These are phyloP conservation scores for Hyaloperonospora brassicae DNA, from an alignment of 352 stramenopile species.

Conservation along the genomic window DNA sequence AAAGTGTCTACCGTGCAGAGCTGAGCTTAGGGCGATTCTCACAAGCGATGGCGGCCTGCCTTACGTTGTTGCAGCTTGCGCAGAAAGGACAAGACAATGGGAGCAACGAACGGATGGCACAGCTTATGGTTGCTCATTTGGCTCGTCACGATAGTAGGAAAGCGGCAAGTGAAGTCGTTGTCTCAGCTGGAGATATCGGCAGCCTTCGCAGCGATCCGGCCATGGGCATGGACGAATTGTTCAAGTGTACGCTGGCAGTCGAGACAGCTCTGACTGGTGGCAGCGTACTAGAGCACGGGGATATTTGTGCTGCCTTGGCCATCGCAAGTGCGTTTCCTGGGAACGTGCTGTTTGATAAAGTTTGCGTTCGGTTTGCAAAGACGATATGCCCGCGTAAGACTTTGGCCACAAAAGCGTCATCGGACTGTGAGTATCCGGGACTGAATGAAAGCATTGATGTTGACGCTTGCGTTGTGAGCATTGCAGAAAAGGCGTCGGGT, in stretches of 20 bases:
- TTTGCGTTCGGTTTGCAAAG: constrained; percentile 38
- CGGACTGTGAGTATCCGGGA: constrained; percentile 1
- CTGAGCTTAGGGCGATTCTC: constrained; percentile 43
- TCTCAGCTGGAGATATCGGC: constrained; percentile 1
- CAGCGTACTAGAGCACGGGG: constrained; percentile 38
- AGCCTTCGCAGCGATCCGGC: constrained; percentile 6
- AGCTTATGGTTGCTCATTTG: constrained; percentile 42
- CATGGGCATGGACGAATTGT: constrained; percentile 50
- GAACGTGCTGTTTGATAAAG: constrained; percentile 46
- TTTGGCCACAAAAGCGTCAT: background rate
- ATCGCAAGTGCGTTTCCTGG: constrained; percentile 54
- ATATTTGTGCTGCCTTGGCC: constrained; percentile 46
- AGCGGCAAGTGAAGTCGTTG: background rate
- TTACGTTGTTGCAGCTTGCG: constrained; percentile 50
- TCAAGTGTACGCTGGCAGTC: constrained; percentile 36
- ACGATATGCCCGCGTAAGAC: background rate
- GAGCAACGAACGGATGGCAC: constrained; percentile 31
- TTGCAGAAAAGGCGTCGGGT: background rate
- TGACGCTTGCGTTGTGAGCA: background rate
- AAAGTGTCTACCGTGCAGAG: constrained; percentile 48
- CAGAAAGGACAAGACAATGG: constrained; percentile 35
- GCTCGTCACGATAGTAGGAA: constrained; percentile 24
- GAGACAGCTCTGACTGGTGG: constrained; percentile 49
- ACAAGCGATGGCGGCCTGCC: constrained; percentile 49
- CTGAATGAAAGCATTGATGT: constrained; percentile 1